Evolutionary conservation across 23 red algal genomes (phyloP).

Genomic region (Gracilaria gracilis): DNA sequence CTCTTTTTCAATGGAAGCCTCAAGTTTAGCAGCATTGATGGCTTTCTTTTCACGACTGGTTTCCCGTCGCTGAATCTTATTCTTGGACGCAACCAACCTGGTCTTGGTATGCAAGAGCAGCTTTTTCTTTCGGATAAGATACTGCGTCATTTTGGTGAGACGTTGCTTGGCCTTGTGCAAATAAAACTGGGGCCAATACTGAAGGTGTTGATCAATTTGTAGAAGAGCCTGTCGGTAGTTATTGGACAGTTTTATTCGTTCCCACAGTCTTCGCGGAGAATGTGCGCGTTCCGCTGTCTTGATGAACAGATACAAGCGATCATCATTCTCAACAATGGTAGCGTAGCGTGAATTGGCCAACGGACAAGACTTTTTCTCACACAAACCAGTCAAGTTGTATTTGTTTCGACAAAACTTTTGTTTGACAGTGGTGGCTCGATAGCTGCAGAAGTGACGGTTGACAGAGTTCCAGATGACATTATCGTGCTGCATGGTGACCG

Average conservation of each 20-base stretch:
- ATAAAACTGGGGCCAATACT: conserved; percentile 89
- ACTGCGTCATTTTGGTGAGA: conserved; percentile 96
- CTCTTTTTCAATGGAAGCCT: conserved; percentile 87
- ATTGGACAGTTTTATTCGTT: conserved; percentile 77
- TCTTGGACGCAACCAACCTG: conserved; percentile 82
- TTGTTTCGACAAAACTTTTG: conserved; percentile 90
- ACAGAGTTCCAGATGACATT: conserved; percentile 90
- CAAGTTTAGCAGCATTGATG: conserved; percentile 77
- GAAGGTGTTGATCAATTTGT: conserved; percentile 85
- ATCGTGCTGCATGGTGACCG: conserved; percentile 91
- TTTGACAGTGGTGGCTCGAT: conserved; percentile 80
- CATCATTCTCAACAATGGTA: conserved; percentile 90
- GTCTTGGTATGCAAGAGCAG: conserved; percentile 64
- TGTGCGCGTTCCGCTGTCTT: conserved; percentile 97
- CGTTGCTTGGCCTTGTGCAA: conserved; percentile 98
- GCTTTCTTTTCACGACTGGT: conserved; percentile 84
- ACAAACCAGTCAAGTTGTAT: conserved; percentile 97
- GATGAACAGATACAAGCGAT: conserved; percentile 76
- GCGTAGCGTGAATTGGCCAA: conserved; percentile 97
- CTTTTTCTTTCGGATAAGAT: conserved; percentile 80
- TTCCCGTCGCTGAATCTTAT: conserved; percentile 88
- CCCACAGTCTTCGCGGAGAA: conserved; percentile 85
- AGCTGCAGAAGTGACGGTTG: conserved; percentile 92
- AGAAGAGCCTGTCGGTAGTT: conserved; percentile 84
- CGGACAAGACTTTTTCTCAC: conserved; percentile 85